Base-by-base conservation (phyloP, 306 rosid species). In the Malus asiatica region DNA sequence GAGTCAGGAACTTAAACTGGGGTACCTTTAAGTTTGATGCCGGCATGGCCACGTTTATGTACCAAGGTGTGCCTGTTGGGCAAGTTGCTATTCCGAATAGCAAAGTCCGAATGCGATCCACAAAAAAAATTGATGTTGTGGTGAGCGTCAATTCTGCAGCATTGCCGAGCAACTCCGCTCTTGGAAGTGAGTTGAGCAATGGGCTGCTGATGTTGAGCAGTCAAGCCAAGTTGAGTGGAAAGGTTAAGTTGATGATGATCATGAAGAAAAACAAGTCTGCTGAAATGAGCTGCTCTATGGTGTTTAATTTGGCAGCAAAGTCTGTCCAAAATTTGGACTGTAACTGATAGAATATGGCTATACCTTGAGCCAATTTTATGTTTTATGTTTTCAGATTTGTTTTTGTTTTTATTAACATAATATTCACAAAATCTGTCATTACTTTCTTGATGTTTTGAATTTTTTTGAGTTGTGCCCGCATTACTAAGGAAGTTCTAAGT, bases 201-300 rank as follows among this genome's bases (percentile, higher is more conserved):
- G 80, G 83, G 14, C 4, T 59, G 6, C 51, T 83, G 77, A 71
- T 79, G 20, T 58, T 83, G 23, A 27, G 19, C 40, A 65, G 83
- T 71, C 18, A 25, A 11, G 86, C 78, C 12, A 51, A n/a, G 40
- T 22, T 78, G 77, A 79, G 18, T 4, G 86, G 86, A 8, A 83
- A 83, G 67, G 80, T 69, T 40, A 70, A 22, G 20, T 23, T 79
- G 62, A n/a, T 79, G 78, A 3, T 20, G 58, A 52, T 83, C 35
- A 75, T 75, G 78, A 83, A 83, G 78, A 71, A 66, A 70, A 79
- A 40, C 35, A 75, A 66, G 71, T 33, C 78, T 20, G 78, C 80
- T 5, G 20, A 79, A 12, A 71, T 83, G 86, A 6, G 45, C 22
- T 79, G 86, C 62, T 32, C 78, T 14, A 70, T 83, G 55, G 65